These are phyloP conservation scores for Citrus inodora DNA, from an alignment of 345 rosid species.

Conservation along the genomic window DNA sequence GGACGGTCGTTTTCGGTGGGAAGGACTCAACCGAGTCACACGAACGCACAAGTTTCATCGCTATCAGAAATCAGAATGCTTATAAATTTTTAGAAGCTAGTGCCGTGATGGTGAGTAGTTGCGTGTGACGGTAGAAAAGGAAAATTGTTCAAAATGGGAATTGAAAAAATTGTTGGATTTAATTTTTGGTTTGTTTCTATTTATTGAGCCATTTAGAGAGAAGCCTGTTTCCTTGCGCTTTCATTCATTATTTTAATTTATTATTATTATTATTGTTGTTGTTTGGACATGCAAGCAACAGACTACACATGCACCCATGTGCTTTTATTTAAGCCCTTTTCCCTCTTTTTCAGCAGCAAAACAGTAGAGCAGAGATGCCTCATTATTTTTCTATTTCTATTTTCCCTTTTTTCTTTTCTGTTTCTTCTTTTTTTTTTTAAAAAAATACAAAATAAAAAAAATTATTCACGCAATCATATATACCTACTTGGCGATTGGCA, in stretches of 20 bases:
- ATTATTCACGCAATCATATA: no score
- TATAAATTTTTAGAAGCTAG: background rate
- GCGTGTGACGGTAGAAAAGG: no score
- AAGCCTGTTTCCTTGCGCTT: constrained; percentile 13
- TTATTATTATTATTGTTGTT: constrained; percentile 1
- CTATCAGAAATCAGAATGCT: background rate
- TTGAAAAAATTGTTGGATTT: background rate
- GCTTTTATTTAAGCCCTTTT: constrained; percentile 23
- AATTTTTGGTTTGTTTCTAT: background rate
- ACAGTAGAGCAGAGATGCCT: background rate
- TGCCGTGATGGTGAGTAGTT: background rate
- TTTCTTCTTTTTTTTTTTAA: no score
- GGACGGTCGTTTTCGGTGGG: constrained; percentile 14
- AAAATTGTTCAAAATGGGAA: background rate
- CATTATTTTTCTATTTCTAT: background rate
- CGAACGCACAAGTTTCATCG: constrained; percentile 17
- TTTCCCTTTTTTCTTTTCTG: background rate
- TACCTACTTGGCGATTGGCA: no score
- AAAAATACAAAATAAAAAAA: no score
- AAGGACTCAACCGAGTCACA: constrained; percentile 18
- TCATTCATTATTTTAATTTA: background rate
- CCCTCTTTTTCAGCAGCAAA: constrained; percentile 4
- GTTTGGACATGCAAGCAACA: constrained; percentile 21
- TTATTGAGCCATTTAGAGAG: background rate
- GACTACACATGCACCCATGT: constrained; percentile 42